phyloP scores from a whole-genome alignment of 2,329 filamentous ascomycete species.

The Pseudocercospora vitis region DNA sequence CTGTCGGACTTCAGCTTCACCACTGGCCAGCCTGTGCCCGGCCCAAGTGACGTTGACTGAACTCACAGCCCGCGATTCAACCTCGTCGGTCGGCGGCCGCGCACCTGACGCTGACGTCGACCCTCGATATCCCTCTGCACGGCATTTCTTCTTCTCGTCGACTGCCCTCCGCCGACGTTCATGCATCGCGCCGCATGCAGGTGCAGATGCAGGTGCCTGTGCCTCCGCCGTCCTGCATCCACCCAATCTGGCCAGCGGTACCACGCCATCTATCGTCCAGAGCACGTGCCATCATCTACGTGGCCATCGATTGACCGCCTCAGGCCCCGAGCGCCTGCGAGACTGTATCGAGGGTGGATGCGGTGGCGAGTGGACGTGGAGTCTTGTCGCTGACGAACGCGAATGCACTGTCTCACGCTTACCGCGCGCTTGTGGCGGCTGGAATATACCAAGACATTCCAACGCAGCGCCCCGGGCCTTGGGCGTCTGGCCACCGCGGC shows the following conservation, averaged over 20 bases:
- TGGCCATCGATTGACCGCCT: constrained; percentile 4
- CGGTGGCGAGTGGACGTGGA: background rate
- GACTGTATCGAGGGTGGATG: no score
- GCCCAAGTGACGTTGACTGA: no score
- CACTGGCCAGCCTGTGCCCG: no score
- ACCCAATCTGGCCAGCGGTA: background rate
- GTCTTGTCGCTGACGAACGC: background rate
- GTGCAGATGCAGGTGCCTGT: background rate
- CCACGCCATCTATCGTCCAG: background rate
- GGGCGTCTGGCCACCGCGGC: background rate
- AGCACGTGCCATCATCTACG: background rate
- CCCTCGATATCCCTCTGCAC: background rate
- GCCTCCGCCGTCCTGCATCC: constrained; percentile 2
- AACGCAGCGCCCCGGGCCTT: background rate
- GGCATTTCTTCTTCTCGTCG: background rate
- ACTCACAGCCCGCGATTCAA: background rate
- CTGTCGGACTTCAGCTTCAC: background rate
- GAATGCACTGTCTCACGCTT: background rate
- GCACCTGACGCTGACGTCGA: background rate
- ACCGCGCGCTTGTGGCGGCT: constrained; percentile 4
- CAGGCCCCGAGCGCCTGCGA: no score
- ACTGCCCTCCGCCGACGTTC: background rate
- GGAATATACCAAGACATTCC: constrained; percentile 4
- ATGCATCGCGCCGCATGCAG: background rate
- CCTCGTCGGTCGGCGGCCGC: no score